Evolutionary conservation across 140 eudicot genomes (phyloP), one percentile per base, ranked within the genome.

Genomic region (Stevia rebaudiana): DNA sequence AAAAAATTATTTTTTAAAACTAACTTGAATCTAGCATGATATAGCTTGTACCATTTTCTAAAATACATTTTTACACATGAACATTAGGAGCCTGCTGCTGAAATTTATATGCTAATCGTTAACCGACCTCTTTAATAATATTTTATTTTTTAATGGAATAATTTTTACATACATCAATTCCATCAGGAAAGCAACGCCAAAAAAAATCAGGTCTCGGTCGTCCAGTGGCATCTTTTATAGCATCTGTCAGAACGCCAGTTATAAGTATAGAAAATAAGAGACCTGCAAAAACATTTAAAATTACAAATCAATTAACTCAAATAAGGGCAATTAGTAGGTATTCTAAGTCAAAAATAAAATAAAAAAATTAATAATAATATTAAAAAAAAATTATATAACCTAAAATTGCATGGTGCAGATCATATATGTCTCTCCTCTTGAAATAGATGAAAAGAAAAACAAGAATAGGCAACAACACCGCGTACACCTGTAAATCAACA

Each of bases 121-220:
- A 51, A 33, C 7, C n/a, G 21, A 19, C 16, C 8, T 35, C 44
- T 67, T 51, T n/a, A n/a, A n/a, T n/a, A n/a, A n/a, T n/a, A n/a
- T n/a, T n/a, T n/a, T n/a, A n/a, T n/a, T n/a, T n/a, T n/a, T n/a
- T n/a, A 69, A 39, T 18, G 17, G n/a, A 10, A 8, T 8, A 15
- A 3, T 8, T 56, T 56, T 48, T 6, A 63, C 82, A 60, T 88
- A 88, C 96, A 36, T 80, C 94, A 36, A 68, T 12, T 17, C 97
- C 97, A 53, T 89, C 95, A 21, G 97, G 97, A 70, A 89, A 89
- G 68, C 96, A 88, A 57, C 94, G 94, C 86, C 86, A 88, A 71
- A 88, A 88, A 68, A 88, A 88, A 67, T 88, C 86, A 22, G 96
- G 96, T 48, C 96, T 75, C 50, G 96, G 96, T 15, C 96, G 82